Base-by-base conservation (phyloP, 1,139 yeast species). In the Geotrichum citri-aurantii region DNA sequence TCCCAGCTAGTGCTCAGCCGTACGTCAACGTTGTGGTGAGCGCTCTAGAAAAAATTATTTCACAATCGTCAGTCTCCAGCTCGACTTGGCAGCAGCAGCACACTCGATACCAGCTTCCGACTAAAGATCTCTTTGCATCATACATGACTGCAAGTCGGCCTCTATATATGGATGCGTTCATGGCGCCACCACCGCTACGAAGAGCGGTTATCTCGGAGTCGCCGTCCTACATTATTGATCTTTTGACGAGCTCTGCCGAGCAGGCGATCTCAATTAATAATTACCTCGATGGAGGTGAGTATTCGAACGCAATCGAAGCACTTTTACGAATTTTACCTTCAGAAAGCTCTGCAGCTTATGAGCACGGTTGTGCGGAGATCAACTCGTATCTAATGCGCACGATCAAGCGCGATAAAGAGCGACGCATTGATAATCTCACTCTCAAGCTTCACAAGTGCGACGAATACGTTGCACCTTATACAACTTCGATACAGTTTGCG, bases 271-370 rank as follows among this genome's bases (percentile, higher is more conserved):
- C 69, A 3, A 54, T 57, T 19, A 66, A 66, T 14, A 59, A 63
- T 24, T 67, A 63, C 52, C 50, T 66, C 47, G 67, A 63, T 49
- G 70, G 66, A 10, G 65, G 65, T 33, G 68, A 66, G 49, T 66
- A 61, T 50, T 63, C 67, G 14, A 63, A 60, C 26, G 71, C 71
- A 7, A 57, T 10, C 61, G 61, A 47, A 19, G 27, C 27, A 10
- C 29, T 44, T 12, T 11, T 17, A 40, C 12, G 24, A 10, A 19
- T 40, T 14, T 17, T 17, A 14, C 19, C 19, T 26, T 3, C 40
- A 48, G 49, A 24, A 52, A 44, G 17, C 19, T 37, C 44, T 37
- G 37, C 61, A 10, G 59, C 64, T 19, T 62, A 62, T 46, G 53
- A 55, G 26, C 65, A 64, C 42, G 62, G 61, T 19, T 61, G 67